phyloP scores from a whole-genome alignment of 176 grass and related monocot genomes.

The Lolium rigidum region DNA sequence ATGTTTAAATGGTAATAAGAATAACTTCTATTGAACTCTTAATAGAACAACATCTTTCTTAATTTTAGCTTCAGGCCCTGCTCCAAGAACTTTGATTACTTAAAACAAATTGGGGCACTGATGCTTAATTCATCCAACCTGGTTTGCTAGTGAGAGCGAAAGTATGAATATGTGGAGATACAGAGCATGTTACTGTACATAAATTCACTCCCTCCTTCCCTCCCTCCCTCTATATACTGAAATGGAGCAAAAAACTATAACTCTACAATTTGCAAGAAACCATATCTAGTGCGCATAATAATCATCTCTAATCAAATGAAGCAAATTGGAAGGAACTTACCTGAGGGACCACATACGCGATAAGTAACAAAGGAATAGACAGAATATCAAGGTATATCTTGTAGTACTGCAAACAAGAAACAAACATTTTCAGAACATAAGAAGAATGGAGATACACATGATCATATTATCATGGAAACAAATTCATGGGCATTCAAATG shows the following conservation, averaged over 20 bases:
- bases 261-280: slow-evolving; percentile 5
- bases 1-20: background rate
- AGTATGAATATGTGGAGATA: slow-evolving; percentile 24
- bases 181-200: background rate
- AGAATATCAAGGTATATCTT: slow-evolving; percentile 84
- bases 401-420: slow-evolving; percentile 78
- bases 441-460: slow-evolving; percentile 36
- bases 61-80: slow-evolving; percentile 21
- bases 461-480: background rate
- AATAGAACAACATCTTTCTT: slow-evolving; percentile 22
- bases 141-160: slow-evolving; percentile 27
- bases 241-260: slow-evolving; percentile 32
- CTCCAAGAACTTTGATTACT: background rate
- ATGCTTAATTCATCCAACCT: slow-evolving; percentile 39
- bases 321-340: slow-evolving; percentile 57
- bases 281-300: background rate
- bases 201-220: background rate
- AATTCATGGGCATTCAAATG: slow-evolving; percentile 23
- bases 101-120: slow-evolving; percentile 3
- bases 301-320: slow-evolving; percentile 37
- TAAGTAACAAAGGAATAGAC: slow-evolving; percentile 77
- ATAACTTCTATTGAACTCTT: slow-evolving; percentile 5
- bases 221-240: background rate
- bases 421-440: slow-evolving; percentile 30
- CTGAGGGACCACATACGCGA: slow-evolving; percentile 74